A percentile compares a stretch with the other conserved stretches of the same genome.
Conservation (phyloP, 2,329 filamentous ascomycete genomes). For the Ophiocordyceps australis region DNA sequence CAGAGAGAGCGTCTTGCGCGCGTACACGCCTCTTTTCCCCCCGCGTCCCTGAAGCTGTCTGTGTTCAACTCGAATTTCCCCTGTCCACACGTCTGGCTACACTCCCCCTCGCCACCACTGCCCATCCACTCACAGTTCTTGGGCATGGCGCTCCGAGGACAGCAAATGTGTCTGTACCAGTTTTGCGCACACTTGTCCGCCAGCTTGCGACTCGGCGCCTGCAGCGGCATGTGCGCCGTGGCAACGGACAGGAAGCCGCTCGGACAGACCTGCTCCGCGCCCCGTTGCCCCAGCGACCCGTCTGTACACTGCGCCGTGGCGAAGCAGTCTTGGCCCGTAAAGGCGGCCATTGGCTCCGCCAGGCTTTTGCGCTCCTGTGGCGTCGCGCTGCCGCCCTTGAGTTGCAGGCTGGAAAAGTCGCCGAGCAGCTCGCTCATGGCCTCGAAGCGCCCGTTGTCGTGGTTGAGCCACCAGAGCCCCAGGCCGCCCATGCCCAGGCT, state of each 20-base stretch:
- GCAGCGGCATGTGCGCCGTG: not conserved
- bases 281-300: not conserved
- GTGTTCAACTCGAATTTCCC: not conserved
- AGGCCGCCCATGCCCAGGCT: not conserved
- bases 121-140: not conserved
- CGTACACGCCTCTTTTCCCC: not conserved
- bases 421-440: not conserved
- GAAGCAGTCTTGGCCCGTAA: not conserved
- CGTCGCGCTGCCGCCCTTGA: not conserved
- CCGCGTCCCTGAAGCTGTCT: not conserved
- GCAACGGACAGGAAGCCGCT: not conserved
- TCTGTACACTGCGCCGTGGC: not conserved
- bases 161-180: constrained; percentile 1
- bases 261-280: not conserved
- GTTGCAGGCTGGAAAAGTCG: not conserved
- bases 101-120: not conserved
- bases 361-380: not conserved
- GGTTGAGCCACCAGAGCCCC: not conserved
- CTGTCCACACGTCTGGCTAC: not conserved
- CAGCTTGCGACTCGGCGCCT: not conserved
- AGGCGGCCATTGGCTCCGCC: not conserved
- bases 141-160: not conserved
- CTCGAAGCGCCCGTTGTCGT: not conserved
- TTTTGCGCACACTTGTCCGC: not conserved
- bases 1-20: not conserved